phyloP scores from a whole-genome alignment of 495 filamentous ascomycete species.

The Neurospora sp. region DNA sequence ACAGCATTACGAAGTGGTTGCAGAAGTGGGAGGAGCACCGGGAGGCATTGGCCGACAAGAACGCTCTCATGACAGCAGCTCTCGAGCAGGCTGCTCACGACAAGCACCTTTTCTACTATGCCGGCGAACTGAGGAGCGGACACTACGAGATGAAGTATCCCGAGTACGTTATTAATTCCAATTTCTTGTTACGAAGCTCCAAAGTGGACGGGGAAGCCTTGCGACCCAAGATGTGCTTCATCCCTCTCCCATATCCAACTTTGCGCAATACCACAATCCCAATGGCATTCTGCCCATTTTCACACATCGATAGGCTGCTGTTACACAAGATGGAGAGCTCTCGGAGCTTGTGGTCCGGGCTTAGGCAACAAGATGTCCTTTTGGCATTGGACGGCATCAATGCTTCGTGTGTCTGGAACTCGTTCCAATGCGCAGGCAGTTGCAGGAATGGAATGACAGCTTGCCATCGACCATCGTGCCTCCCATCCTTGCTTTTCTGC shows the following conservation, averaged over 20 bases:
- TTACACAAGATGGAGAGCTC: neutral
- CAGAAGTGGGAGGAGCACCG: conserved; percentile 20
- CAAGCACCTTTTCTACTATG: conserved; percentile 30
- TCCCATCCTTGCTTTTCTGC: neutral
- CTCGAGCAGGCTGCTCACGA: conserved; percentile 40
- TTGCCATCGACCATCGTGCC: neutral
- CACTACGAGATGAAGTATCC: conserved; percentile 35
- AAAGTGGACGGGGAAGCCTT: neutral
- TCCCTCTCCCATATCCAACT: neutral
- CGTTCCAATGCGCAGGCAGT: neutral
- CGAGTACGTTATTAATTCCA: conserved; percentile 29
- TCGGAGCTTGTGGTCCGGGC: neutral
- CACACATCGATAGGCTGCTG: neutral
- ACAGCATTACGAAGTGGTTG: conserved; percentile 23
- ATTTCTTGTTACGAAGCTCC: neutral
- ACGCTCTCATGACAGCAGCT: conserved; percentile 27
- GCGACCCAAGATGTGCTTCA: neutral
- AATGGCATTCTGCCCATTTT: neutral
- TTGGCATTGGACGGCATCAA: neutral
- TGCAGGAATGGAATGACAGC: neutral
- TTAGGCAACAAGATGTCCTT: neutral
- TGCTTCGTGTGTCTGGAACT: neutral
- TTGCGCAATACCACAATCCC: neutral
- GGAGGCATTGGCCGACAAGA: conserved; percentile 10
- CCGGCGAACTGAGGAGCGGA: conserved; percentile 14